A percentile compares a stretch with the other conserved stretches of the same genome.
phyloP scores from a whole-genome alignment of 306 rosid species.

The Arachis hypogaea region DNA sequence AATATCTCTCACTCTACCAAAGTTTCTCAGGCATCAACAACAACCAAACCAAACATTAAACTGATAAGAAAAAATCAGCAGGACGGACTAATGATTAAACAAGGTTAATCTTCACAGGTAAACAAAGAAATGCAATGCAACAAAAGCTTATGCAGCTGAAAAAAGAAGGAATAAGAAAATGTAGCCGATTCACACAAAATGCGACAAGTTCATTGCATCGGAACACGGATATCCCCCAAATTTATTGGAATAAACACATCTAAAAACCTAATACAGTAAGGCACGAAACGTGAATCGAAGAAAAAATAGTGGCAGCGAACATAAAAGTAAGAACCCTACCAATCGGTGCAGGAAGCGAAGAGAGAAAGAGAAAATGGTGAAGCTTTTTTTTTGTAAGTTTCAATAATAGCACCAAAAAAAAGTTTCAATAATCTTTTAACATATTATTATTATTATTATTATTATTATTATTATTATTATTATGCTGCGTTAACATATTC shows the following conservation, averaged over 20 bases:
- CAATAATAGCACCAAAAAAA: too few species aligned
- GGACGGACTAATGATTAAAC: too few species aligned
- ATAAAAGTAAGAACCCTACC: constrained; percentile 15
- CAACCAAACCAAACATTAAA: constrained; percentile 33
- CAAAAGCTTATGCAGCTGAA: neutral
- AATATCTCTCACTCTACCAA: neutral
- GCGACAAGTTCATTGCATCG: constrained; percentile 5
- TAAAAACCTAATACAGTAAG: neutral
- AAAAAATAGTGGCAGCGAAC: neutral
- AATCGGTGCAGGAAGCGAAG: constrained; percentile 7
- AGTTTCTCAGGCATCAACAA: constrained; percentile 1
- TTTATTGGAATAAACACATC: neutral
- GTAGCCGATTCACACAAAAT: constrained; percentile 18
- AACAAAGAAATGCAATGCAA: constrained; percentile 24
- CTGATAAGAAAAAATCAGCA: neutral
- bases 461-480: too few species aligned
- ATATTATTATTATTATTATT: too few species aligned
- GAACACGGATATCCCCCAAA: constrained; percentile 21
- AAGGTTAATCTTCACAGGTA: neutral
- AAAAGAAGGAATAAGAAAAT: neutral
- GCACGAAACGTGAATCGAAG: neutral
- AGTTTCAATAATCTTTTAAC: too few species aligned
- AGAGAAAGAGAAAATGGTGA: neutral
- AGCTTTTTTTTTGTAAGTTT: too few species aligned
- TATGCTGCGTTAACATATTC: too few species aligned